Base-by-base conservation (phyloP, 2,329 filamentous ascomycete species). In the Exophiala lecanii-corni region DNA sequence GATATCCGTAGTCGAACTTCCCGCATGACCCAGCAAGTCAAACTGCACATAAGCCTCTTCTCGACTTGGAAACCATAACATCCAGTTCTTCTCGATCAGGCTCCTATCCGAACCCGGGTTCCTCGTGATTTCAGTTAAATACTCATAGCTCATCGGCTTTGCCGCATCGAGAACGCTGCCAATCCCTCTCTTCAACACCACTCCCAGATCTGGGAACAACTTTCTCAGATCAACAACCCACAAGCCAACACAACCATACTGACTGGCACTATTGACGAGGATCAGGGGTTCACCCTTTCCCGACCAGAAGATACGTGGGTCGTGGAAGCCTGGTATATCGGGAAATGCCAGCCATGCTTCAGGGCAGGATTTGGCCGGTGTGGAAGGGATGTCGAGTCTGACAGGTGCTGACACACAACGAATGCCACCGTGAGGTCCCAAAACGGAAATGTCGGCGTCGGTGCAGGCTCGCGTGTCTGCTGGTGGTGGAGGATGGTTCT, bases 81-180 rank as follows among this genome's bases (percentile, higher is more conserved):
- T 53, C 64, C 64, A 67, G 25, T 67, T 67, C 56, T 67, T 67
- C 49, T 67, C 64, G 31, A 67, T 62, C 13, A 56, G 52, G 21
- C 53, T 54, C 6, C 63, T 56, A 5, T 58, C 60, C 5, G 45
- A 43, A 2, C 57, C 51, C 5, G 64, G 64, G 49, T 63, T 66
- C 34, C 63, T 55, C 20, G 64, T 67, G 7, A 67, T 55, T 46
- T 67, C 64, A 18, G 64, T 67, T 20, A 66, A 48, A 6, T 55
- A 55, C 18, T 58, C 52, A 43, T 55, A 58, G 23, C 43, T 47
- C 35, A 55, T 54, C 17, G 55, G 39, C n/a, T 53, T 51, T 25
- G 35, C 26, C 17, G 35, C 36, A 17, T 15, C 17, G 20, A n/a
- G 25, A 25, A 20, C 21, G 37, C 23, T 30, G 33, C 18, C 10